Evolutionary conservation across 805 yeast genomes (phyloP).

Genomic region (Lipomyces kockii): DNA sequence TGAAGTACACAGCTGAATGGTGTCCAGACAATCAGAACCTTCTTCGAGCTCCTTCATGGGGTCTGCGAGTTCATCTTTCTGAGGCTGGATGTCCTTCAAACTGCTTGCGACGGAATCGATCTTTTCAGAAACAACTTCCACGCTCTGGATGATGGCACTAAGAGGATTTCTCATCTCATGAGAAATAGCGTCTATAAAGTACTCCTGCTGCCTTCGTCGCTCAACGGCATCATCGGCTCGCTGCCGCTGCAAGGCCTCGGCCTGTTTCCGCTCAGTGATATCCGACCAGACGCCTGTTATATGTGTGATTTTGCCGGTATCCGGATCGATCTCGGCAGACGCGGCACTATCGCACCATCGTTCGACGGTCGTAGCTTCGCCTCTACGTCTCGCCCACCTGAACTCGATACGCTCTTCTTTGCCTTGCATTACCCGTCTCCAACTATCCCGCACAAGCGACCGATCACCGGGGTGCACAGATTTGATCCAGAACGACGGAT

Average conservation of each 20-base stretch:
- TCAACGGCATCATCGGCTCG: conserved; percentile 37
- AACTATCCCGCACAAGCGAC: conserved; percentile 29
- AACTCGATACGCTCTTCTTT: conserved; percentile 32
- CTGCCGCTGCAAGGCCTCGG: conserved; percentile 36
- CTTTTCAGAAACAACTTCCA: conserved; percentile 91
- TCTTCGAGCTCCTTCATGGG: conserved; percentile 82
- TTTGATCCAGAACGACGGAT: conserved; percentile 36
- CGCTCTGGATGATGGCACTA: conserved; percentile 94
- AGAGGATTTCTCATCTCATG: conserved; percentile 95
- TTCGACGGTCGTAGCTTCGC: conserved; percentile 24
- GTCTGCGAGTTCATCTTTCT: conserved; percentile 78
- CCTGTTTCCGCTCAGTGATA: conserved; percentile 34
- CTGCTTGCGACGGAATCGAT: conserved; percentile 60
- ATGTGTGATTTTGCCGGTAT: conserved; percentile 25
- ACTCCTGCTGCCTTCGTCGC: conserved; percentile 36
- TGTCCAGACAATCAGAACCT: conserved; percentile 71
- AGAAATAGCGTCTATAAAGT: conserved; percentile 84
- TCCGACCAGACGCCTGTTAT: conserved; percentile 35
- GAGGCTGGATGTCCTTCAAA: conserved; percentile 59
- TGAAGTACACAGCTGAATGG: conserved; percentile 33
- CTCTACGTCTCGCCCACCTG: conserved; percentile 31
- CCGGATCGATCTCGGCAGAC: conserved; percentile 34
- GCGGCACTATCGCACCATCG: conserved; percentile 36
- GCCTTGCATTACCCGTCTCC: conserved; percentile 35
- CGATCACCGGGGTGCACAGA: conserved; percentile 38